Evolutionary conservation across 2,329 filamentous ascomycete species (phyloP).

Genomic region (Ceratocystis huliohia): DNA sequence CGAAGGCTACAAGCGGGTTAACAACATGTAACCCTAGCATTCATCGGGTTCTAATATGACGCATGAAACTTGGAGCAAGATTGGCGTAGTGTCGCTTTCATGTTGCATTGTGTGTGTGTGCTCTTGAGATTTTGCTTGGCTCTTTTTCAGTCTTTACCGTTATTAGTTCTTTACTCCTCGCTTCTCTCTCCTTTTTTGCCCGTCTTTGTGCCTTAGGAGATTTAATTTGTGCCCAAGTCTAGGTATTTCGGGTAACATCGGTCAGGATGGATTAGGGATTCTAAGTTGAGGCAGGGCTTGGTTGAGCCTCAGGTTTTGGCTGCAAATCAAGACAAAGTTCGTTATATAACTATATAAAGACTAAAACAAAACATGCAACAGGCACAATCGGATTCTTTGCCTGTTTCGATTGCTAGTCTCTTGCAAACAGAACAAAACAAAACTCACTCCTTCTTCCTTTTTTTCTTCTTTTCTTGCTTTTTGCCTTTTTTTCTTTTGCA

Average conservation of each 20-base stretch:
- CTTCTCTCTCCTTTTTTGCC: too few species aligned
- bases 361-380: not conserved
- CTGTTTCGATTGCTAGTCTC: not conserved
- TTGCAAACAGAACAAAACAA: not conserved
- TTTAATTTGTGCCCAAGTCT: slow-evolving; percentile 22
- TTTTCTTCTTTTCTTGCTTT: not conserved
- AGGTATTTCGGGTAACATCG: slow-evolving; percentile 26
- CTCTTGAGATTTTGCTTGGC: too few species aligned
- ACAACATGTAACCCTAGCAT: too few species aligned
- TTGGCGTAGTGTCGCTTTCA: not conserved
- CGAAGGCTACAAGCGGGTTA: not conserved
- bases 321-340: not conserved
- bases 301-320: not conserved
- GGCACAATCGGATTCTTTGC: not conserved
- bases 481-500: too few species aligned
- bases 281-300: too few species aligned
- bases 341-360: slow-evolving; percentile 4
- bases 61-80: not conserved
- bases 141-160: too few species aligned
- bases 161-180: too few species aligned
- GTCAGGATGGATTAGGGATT: not conserved
- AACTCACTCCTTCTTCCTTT: too few species aligned
- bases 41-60: not conserved
- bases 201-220: not conserved
- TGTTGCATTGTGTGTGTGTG: too few species aligned